Evolutionary conservation across 108 stramenopile genomes (phyloP).

Genomic region (Aurantiochytrium sp.): DNA sequence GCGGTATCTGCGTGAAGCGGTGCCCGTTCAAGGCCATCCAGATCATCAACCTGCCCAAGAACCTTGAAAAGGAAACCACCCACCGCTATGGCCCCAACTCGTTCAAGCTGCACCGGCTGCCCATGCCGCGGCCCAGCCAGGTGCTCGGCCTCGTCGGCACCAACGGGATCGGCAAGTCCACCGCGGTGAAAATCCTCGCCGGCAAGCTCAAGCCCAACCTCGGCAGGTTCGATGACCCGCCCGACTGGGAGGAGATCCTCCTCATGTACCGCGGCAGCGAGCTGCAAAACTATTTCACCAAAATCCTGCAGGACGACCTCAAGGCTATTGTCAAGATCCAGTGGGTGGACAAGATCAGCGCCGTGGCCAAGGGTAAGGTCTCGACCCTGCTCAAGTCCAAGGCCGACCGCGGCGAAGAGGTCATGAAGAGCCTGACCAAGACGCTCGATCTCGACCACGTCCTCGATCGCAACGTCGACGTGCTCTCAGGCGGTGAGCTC

Average conservation of each 20-base stretch:
- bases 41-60: constrained; percentile 96
- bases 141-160: constrained; percentile 95
- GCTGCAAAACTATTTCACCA: constrained; percentile 93
- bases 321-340: constrained; percentile 98
- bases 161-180: constrained; percentile 92
- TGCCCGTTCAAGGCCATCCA: constrained; percentile 96
- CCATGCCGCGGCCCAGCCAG: constrained; percentile 94
- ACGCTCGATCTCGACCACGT: constrained; percentile 81
- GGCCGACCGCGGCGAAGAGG: constrained; percentile 71
- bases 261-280: constrained; percentile 93
- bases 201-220: constrained; percentile 98
- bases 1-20: constrained; percentile 95
- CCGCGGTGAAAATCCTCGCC: constrained; percentile 69
- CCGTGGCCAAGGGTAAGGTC: constrained; percentile 77
- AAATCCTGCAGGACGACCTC: constrained; percentile 91
- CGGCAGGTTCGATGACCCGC: constrained; percentile 67
- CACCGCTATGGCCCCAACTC: constrained; percentile 98
- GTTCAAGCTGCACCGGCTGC: constrained; percentile 96
- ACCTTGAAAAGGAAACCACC: constrained; percentile 85
- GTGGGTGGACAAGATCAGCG: constrained; percentile 97
- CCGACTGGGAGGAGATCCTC: constrained; percentile 97
- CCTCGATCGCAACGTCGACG: constrained; percentile 81
- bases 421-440: constrained; percentile 44
- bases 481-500: constrained; percentile 92
- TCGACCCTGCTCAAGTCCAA: constrained; percentile 76